These are phyloP conservation scores for Dipodascopsis tothii DNA, from an alignment of 805 yeast genomes.

Conservation along the genomic window DNA sequence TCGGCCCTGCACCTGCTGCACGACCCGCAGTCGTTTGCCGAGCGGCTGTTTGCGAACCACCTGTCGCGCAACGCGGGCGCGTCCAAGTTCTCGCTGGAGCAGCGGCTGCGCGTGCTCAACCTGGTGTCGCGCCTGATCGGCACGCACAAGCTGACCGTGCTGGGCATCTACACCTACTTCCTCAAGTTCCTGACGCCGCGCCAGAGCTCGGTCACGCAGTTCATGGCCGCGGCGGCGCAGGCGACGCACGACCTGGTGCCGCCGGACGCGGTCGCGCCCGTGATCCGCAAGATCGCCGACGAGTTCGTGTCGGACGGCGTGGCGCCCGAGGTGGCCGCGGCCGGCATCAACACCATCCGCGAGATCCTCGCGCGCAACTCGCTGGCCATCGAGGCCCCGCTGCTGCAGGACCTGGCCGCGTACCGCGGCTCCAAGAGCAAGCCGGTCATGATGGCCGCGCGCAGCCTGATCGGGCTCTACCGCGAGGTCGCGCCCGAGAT, in stretches of 20 bases:
- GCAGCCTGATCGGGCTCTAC: constrained; percentile 73
- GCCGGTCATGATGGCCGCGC: constrained; percentile 90
- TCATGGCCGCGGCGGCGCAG: constrained; percentile 95
- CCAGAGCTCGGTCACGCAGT: constrained; percentile 87
- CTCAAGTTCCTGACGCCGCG: constrained; percentile 88
- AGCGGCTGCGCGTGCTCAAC: constrained; percentile 80
- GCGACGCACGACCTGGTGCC: constrained; percentile 95
- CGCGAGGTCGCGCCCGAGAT: constrained; percentile 95
- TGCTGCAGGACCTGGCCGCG: constrained; percentile 81
- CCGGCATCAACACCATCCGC: constrained; percentile 91
- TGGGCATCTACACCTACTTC: constrained; percentile 84
- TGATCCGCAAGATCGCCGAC: constrained; percentile 88
- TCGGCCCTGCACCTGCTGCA: constrained; percentile 89
- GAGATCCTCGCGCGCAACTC: constrained; percentile 93
- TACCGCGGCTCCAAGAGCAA: constrained; percentile 91
- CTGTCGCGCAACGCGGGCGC: constrained; percentile 55
- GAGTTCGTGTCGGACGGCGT: constrained; percentile 98
- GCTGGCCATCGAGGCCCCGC: constrained; percentile 78
- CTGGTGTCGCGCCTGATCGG: constrained; percentile 84
- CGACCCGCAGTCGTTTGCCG: constrained; percentile 98
- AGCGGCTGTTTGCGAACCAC: constrained; percentile 64
- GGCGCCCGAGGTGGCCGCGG: constrained; percentile 94
- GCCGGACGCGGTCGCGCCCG: constrained; percentile 75
- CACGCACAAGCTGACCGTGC: constrained; percentile 82
- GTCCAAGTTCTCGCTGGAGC: constrained; percentile 73